Evolutionary conservation across 1,139 yeast species (phyloP), one percentile per base, ranked within the genome.

Genomic region (Yamadazyma siamensis): DNA sequence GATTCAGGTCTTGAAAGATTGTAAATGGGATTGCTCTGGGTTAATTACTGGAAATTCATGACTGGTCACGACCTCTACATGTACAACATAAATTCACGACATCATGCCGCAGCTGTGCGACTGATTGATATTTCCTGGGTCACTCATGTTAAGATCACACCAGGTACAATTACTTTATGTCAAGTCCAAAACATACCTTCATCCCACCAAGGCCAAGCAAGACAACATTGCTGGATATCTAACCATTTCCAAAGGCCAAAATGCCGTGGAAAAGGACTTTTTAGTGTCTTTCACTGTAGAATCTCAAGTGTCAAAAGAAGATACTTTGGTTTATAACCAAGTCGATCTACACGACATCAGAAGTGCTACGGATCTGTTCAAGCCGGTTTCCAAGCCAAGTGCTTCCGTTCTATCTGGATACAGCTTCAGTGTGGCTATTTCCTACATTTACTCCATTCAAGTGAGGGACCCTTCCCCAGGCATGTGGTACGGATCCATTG

Each of bases 401-500:
- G 59, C 72, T 4, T 65, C 80, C 1, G 66, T 77, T 1, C 54
- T 76, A 23, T 63, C 81, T 1, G 74, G 83, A 1, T 85, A 76
- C 54, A 75, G 86, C 9, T 85, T 84, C 55, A 72, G 79, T 12
- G 53, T 80, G 15, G 71, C 80, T 1, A 55, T 87, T 8, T 58
- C 74, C 15, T 75, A 69, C 36, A 54, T 91, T 4, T 89, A 80
- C 52, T 83, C 95, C 16, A 66, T 91, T 27, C 95, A 89, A 53
- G 73, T 83, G 8, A 71, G 96, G 35, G 80, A 80, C 5, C 96
- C 97, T 2, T 77, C 88, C 2, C 61, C 72, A 14, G 94, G 96
- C 1, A 82, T 86, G 80, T 91, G 96, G 95, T 76, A 76, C 59
- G 99, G 99, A 0, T 84, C 95, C 0, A 61, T 89, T 13, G 65